Base-by-base conservation (phyloP, 306 rosid species). In the Prinsepia uniflora region DNA sequence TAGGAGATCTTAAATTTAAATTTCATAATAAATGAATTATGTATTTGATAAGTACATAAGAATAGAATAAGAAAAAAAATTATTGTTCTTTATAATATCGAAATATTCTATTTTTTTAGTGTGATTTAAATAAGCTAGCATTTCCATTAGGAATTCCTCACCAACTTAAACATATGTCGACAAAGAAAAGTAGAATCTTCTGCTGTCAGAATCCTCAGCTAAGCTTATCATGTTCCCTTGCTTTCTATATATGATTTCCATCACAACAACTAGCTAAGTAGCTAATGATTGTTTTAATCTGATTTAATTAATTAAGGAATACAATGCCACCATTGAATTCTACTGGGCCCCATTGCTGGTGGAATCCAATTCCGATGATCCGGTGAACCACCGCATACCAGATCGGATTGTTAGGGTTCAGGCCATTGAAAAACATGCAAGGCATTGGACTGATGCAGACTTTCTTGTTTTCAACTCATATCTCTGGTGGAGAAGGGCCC, bases 401-500 rank as follows among this genome's bases (percentile, higher is more conserved):
- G 89, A 92, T 41, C 75, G 95, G 48, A 83, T 84, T 5, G 95
- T 87, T 0, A 89, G 92, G 79, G 80, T 80, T 17, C 82, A 86
- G 68, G 86, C 90, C 43, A 92, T 92, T 14, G 92, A 89, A 75
- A 89, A 84, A 68, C 96, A 92, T 72, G 95, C 96, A 12, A 84
- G 64, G 76, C 68, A 81, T 40, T 89, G 98, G 98, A 86, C 88
- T 10, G 78, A 84, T 19, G 88, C 90, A 15, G 92, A 92, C 68
- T 70, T 71, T 45, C 84, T 92, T 17, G 83, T 92, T 47, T 90
- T 89, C 74, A 86, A 89, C 78, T 81, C 95, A 53, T 87, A 77
- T 78, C 87, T 92, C 17, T 89, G 98, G 98, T 92, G 96, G 98
- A 89, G 84, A 86, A 86, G 90, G 53, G 87, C 92, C 45, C 39